phyloP scores from a whole-genome alignment of 345 rosid species.

The Citropsis articulata region DNA sequence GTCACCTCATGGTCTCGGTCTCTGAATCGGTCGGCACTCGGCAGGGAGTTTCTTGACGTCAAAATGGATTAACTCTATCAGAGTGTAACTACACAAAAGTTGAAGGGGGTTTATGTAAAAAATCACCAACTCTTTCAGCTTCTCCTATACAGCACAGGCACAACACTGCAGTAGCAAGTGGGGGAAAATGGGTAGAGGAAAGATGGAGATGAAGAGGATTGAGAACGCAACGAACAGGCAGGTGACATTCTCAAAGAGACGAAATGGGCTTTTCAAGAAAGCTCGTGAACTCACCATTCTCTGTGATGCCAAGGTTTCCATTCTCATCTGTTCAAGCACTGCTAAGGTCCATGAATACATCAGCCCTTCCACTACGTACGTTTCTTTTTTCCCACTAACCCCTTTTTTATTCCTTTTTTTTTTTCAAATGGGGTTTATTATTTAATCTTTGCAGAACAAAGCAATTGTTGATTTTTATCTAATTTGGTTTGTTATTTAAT shows the following conservation, averaged over 20 bases:
- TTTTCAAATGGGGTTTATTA: neutral
- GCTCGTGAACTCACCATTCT: slow-evolving; percentile 77
- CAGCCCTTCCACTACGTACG: slow-evolving; percentile 67
- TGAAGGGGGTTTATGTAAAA: too few species aligned
- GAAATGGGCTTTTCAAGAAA: slow-evolving; percentile 81
- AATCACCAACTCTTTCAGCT: too few species aligned
- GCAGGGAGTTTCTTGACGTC: too few species aligned
- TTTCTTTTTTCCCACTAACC: neutral
- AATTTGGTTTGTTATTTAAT: neutral
- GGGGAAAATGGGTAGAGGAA: slow-evolving; percentile 59
- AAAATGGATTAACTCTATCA: too few species aligned
- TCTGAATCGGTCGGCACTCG: too few species aligned
- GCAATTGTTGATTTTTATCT: slow-evolving; percentile 63
- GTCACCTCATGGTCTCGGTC: too few species aligned
- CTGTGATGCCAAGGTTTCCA: slow-evolving; percentile 76
- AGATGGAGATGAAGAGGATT: slow-evolving; percentile 85
- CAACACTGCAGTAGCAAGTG: too few species aligned
- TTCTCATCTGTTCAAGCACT: slow-evolving; percentile 72
- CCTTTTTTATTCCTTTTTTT: neutral
- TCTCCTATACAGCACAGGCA: too few species aligned
- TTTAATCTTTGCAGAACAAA: slow-evolving; percentile 42
- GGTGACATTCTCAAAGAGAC: slow-evolving; percentile 70
- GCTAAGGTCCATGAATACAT: slow-evolving; percentile 70
- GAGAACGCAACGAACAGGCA: slow-evolving; percentile 93
- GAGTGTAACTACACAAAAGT: too few species aligned